phyloP scores from a whole-genome alignment of 371 early-diverging fungal species.

The Mucor racemosus region DNA sequence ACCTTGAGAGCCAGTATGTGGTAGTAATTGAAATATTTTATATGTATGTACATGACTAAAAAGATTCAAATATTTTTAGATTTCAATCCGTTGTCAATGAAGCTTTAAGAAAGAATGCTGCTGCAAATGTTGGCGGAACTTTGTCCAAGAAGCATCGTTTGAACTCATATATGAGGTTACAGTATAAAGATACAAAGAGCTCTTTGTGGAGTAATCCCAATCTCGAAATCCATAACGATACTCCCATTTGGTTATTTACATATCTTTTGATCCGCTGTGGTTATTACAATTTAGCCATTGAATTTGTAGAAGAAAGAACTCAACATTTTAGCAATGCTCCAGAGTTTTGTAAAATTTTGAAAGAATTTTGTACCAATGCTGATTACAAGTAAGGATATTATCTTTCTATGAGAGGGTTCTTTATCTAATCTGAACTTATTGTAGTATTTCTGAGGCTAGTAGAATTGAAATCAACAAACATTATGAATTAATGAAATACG shows the following conservation, averaged over 20 bases:
- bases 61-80: conserved; percentile 1
- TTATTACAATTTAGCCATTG: conserved; percentile 62
- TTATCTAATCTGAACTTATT: conserved; percentile 15
- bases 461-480: conserved; percentile 59
- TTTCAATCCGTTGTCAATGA: conserved; percentile 15
- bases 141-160: conserved; percentile 18
- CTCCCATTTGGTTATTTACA: conserved; percentile 86
- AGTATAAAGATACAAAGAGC: background rate
- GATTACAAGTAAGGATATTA: background rate
- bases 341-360: background rate
- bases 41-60: background rate
- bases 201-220: background rate
- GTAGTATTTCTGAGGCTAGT: conserved; percentile 46
- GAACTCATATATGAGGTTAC: background rate
- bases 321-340: conserved; percentile 27
- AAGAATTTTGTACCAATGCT: background rate
- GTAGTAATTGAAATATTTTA: too few relatives aligned
- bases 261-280: conserved; percentile 83
- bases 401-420: conserved; percentile 61
- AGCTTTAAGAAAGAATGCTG: conserved; percentile 16
- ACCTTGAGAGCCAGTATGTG: conserved; percentile 28
- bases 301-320: conserved; percentile 63
- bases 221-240: conserved; percentile 55
- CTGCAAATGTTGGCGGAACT: conserved; percentile 18
- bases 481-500: conserved; percentile 61